Evolutionary conservation across 2,329 filamentous ascomycete species (phyloP).

Genomic region (Cephalotrichum gorgonifer): DNA sequence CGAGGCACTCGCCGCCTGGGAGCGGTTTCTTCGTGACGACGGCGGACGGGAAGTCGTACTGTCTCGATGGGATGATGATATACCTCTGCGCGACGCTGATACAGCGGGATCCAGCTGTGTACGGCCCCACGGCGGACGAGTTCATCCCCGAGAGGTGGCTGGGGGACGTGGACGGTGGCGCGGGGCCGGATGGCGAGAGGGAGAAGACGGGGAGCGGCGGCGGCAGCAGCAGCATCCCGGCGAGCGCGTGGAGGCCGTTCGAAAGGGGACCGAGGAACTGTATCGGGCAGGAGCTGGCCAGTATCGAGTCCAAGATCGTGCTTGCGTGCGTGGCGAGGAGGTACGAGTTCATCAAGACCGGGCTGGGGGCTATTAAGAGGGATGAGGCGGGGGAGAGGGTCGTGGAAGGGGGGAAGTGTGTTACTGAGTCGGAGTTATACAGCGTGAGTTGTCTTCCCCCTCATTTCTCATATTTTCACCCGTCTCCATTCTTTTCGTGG

Average conservation of each 20-base stretch:
- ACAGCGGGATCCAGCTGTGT: conserved; percentile 23
- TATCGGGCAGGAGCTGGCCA: conserved; percentile 45
- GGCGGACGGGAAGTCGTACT: conserved; percentile 15
- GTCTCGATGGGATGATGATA: conserved; percentile 22
- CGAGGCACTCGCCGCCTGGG: conserved; percentile 15
- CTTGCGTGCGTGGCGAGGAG: conserved; percentile 19
- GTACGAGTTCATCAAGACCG: conserved; percentile 12
- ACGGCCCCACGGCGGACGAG: conserved; percentile 20
- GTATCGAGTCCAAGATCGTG: conserved; percentile 39
- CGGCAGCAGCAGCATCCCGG: not conserved
- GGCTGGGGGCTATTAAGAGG: conserved; percentile 8
- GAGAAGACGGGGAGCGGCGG: not conserved
- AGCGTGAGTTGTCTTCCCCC: conserved; percentile 9
- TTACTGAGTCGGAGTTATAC: conserved; percentile 8
- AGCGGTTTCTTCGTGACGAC: conserved; percentile 18
- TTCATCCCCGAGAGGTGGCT: conserved; percentile 30
- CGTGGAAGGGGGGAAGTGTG: conserved; percentile 9
- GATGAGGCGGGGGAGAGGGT: conserved; percentile 7
- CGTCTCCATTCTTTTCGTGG: not conserved
- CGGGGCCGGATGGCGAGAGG: not conserved
- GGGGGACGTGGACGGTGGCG: conserved; percentile 1
- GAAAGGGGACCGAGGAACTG: conserved; percentile 41
- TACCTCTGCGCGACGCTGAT: conserved; percentile 22
- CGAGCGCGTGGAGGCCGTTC: conserved; percentile 40
- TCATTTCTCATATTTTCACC: too few relatives aligned